Base-by-base conservation (phyloP, 2,329 filamentous ascomycete species). In the Teratosphaeria viscida region DNA sequence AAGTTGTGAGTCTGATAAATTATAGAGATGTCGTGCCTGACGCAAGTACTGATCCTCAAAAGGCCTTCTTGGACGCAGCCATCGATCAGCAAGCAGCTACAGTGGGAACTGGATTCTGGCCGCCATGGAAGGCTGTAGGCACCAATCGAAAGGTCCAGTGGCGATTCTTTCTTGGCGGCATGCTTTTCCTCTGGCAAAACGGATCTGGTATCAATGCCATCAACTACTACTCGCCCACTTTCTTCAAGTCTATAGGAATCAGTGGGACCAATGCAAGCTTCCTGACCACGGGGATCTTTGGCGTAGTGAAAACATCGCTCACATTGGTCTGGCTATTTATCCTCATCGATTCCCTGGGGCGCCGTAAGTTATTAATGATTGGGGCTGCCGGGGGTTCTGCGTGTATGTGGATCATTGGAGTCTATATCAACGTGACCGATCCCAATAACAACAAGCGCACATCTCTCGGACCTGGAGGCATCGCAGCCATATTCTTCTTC, bases 121-220 rank as follows among this genome's bases (percentile, higher is more conserved):
- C 86, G 73, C 86, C 87, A 0, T 89, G 90, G 75, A 71, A 77
- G 61, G 76, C 78, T 7, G 77, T 82, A 26, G 77, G 80, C 60
- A 79, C 77, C 65, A 75, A 82, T 64, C 77, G 75, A 60, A 81
- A 81, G 68, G 81, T 88, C 29, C 83, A 83, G 64, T 89, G 84
- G 78, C 83, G 88, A 52, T 85, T 92, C 74, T 82, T 89, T 71
- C 79, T 92, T 11, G 88, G 88, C 54, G 82, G 82, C 59, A 82
- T 88, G 67, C 79, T 92, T 23, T 92, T 92, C 78, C 76, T 92
- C 57, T 90, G 85, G 80, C 89, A 92, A 73, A 92, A 92, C 66
- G 85, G 85, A 56, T 80, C 77, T 2, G 88, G 88, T 2, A 90
- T 90, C 76, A 90, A 90, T 65, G 87, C 87, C 23, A 86, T 89